Conservation (phyloP, 768 basidiomycete species). For the Obba rivulosa region DNA sequence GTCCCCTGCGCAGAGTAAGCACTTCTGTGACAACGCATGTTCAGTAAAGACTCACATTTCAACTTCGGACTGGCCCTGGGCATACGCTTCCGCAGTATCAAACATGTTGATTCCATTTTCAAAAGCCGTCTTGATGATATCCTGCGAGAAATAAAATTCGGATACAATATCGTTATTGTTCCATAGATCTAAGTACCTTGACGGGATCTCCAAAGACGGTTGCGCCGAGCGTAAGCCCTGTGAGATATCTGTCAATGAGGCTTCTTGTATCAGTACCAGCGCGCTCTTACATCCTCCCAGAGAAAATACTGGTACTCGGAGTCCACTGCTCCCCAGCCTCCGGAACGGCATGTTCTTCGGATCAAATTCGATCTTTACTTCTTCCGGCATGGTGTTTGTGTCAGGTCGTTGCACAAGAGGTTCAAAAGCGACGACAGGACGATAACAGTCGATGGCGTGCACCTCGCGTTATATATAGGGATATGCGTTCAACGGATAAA, state of each 20-base stretch:
- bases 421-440: no score
- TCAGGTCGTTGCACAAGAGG: no score
- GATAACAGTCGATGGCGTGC: no score
- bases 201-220: slow-evolving; percentile 67
- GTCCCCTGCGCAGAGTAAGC: slow-evolving; percentile 35
- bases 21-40: background rate
- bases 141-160: slow-evolving; percentile 31
- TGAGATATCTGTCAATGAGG: background rate
- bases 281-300: slow-evolving; percentile 53
- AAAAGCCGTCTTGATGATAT: slow-evolving; percentile 73
- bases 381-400: background rate
- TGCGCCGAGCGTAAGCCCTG: slow-evolving; percentile 57
- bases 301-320: slow-evolving; percentile 62
- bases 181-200: slow-evolving; percentile 34
- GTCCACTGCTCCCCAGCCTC: slow-evolving; percentile 52
- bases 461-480: no score
- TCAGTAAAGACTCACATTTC: slow-evolving; percentile 49
- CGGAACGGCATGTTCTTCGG: slow-evolving; percentile 54
- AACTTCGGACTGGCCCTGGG: slow-evolving; percentile 61
- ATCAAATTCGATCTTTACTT: slow-evolving; percentile 28
- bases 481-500: no score
- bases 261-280: background rate
- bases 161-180: background rate
- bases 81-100: slow-evolving; percentile 63
- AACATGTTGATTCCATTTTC: slow-evolving; percentile 74